Conservation (phyloP, 768 basidiomycete species). For the Porpolomopsis calyptriformis region DNA sequence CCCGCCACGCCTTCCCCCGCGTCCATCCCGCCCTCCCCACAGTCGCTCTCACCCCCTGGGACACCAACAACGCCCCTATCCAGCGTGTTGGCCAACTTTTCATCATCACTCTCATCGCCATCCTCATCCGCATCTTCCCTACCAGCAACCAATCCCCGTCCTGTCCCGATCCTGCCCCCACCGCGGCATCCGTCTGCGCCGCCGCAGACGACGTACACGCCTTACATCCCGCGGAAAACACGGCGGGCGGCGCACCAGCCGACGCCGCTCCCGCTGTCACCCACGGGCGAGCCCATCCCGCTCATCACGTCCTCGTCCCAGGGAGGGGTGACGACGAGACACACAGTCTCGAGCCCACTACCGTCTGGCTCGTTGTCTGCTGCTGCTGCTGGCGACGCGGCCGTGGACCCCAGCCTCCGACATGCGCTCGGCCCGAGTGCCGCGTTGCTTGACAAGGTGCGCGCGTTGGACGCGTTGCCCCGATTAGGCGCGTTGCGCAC, state of each 20-base stretch:
- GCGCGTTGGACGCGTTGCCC: constrained; percentile 81
- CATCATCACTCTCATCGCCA: too few species aligned
- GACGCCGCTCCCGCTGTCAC: constrained; percentile 35
- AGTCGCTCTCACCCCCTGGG: constrained; percentile 19
- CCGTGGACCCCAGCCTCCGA: constrained; percentile 7
- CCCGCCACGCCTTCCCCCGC: constrained; percentile 24
- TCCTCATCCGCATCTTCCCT: too few species aligned
- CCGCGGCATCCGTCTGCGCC: constrained; percentile 38
- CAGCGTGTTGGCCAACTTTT: constrained; percentile 12
- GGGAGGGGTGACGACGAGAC: constrained; percentile 40
- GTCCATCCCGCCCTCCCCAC: constrained; percentile 29
- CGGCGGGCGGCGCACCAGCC: constrained; percentile 33
- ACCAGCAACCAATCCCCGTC: constrained; percentile 21
- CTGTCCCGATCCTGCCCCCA: constrained; percentile 26
- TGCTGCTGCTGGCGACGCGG: constrained; percentile 1
- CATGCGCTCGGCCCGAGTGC: constrained; percentile 50
- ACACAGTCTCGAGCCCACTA: constrained; percentile 20
- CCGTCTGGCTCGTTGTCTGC: constrained; percentile 11
- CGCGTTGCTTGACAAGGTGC: constrained; percentile 76
- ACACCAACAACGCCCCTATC: constrained; percentile 1
- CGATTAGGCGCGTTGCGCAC: constrained; percentile 79
- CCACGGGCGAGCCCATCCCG: constrained; percentile 39
- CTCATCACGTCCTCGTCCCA: constrained; percentile 58
- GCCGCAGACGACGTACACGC: constrained; percentile 68
- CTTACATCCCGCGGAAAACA: constrained; percentile 63